These are phyloP conservation scores for Allium cepa DNA, from an alignment of 106 monocot genomes.

Conservation along the genomic window DNA sequence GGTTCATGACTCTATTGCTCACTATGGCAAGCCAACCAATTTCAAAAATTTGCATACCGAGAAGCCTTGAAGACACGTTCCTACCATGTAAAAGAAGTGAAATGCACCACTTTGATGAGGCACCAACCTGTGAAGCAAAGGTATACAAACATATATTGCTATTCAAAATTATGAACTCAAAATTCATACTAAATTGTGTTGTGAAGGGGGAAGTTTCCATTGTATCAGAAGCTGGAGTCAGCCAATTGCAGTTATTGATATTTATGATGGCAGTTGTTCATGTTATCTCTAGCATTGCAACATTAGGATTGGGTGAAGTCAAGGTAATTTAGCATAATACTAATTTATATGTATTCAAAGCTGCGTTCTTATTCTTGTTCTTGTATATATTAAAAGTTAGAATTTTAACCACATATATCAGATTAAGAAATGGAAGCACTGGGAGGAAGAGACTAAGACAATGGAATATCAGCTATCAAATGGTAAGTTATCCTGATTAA, in stretches of 20 bases:
- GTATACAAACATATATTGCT: not conserved
- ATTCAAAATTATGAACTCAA: not conserved
- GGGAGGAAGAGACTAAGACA: constrained; percentile 46
- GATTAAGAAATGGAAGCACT: constrained; percentile 30
- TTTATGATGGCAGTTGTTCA: constrained; percentile 8
- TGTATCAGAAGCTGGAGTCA: constrained; percentile 6
- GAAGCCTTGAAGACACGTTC: constrained; percentile 2
- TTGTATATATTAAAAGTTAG: not conserved
- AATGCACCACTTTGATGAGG: not conserved
- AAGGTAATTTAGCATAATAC: not conserved
- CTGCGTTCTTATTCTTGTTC: too few relatives aligned
- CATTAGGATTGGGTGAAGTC: constrained; percentile 10
- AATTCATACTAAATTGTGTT: not conserved
- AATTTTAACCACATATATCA: constrained; percentile 5
- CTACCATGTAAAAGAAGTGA: constrained; percentile 13
- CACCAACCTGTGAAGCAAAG: not conserved
- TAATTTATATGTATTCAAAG: not conserved
- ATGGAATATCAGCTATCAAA: constrained; percentile 25
- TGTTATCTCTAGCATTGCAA: constrained; percentile 3
- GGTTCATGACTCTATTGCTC: constrained; percentile 23
- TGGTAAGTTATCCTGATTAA: constrained; percentile 11
- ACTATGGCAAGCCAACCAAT: constrained; percentile 20
- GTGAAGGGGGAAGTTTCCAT: constrained; percentile 14
- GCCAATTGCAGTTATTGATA: constrained; percentile 14
- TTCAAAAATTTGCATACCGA: constrained; percentile 23